Conservation (phyloP, 1,139 yeast species). For the Geotrichum bryndzae region DNA sequence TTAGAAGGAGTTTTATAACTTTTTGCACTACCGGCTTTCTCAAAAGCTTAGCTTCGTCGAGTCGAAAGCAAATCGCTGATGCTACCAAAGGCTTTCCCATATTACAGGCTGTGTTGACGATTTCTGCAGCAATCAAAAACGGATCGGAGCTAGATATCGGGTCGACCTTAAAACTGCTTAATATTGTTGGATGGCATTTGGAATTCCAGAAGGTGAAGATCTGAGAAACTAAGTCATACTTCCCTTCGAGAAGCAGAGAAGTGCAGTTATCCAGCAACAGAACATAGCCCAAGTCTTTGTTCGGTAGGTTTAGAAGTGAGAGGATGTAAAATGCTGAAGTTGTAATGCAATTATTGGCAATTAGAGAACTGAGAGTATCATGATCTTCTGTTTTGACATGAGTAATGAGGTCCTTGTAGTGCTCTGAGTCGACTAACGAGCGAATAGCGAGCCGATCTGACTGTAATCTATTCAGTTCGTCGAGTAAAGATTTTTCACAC, state of each 20-base stretch:
- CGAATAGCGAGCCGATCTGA: not conserved
- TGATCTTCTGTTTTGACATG: not conserved
- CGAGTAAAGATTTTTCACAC: not conserved
- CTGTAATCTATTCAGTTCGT: not conserved
- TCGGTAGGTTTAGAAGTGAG: not conserved
- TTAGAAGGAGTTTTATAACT: conserved; percentile 18
- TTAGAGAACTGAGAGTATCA: not conserved
- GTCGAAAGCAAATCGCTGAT: conserved; percentile 21
- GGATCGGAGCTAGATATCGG: not conserved
- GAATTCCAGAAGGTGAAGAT: conserved; percentile 3
- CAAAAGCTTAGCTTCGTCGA: conserved; percentile 15
- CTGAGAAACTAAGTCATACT: not conserved
- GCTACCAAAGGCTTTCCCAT: conserved; percentile 22
- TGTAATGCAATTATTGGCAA: conserved; percentile 1
- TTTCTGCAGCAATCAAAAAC: not conserved
- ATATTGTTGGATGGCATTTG: not conserved
- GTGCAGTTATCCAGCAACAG: conserved; percentile 8
- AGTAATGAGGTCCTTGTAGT: not conserved
- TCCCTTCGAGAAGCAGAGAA: conserved; percentile 1
- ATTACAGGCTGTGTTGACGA: conserved; percentile 1
- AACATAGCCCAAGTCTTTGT: not conserved
- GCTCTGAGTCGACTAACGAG: not conserved
- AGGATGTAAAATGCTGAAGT: conserved; percentile 9
- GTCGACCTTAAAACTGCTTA: not conserved
- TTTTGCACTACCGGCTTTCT: conserved; percentile 7